phyloP scores from a whole-genome alignment of 169 alveolate species.

The Cryptosporidium ubiquitum region DNA sequence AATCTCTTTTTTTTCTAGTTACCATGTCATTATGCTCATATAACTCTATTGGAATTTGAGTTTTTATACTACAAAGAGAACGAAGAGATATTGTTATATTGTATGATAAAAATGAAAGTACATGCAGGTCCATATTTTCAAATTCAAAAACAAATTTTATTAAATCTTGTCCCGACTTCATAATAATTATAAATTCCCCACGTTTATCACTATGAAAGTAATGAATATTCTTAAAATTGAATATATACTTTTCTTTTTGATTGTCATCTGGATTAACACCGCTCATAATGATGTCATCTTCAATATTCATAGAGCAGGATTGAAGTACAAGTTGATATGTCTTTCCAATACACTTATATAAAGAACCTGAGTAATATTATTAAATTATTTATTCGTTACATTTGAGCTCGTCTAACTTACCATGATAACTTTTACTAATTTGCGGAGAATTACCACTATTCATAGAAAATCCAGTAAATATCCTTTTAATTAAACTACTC shows the following conservation, averaged over 20 bases:
- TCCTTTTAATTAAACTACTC: constrained; percentile 41
- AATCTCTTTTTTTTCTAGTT: neutral
- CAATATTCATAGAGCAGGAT: constrained; percentile 28
- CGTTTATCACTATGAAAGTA: constrained; percentile 13
- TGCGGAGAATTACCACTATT: neutral
- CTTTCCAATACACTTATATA: constrained; percentile 51
- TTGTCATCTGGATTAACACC: constrained; percentile 27
- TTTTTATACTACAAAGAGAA: constrained; percentile 46
- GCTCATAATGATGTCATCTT: constrained; percentile 12
- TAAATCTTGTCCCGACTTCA: constrained; percentile 22
- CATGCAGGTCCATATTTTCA: constrained; percentile 35
- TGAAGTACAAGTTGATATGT: constrained; percentile 19
- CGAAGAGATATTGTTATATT: constrained; percentile 56
- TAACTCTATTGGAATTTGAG: constrained; percentile 51
- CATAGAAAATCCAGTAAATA: constrained; percentile 25
- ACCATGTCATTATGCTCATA: constrained; percentile 23
- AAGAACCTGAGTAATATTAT: constrained; percentile 17
- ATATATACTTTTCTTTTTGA: constrained; percentile 48
- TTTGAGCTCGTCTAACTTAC: constrained; percentile 12
- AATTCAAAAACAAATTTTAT: constrained; percentile 53
- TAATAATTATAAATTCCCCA: constrained; percentile 49
- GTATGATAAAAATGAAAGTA: constrained; percentile 11
- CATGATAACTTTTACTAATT: constrained; percentile 29
- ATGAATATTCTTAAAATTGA: constrained; percentile 42
- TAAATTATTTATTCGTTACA: neutral